Conservation (phyloP, 2,329 filamentous ascomycete genomes). For the Exophiala dermatitidis region DNA sequence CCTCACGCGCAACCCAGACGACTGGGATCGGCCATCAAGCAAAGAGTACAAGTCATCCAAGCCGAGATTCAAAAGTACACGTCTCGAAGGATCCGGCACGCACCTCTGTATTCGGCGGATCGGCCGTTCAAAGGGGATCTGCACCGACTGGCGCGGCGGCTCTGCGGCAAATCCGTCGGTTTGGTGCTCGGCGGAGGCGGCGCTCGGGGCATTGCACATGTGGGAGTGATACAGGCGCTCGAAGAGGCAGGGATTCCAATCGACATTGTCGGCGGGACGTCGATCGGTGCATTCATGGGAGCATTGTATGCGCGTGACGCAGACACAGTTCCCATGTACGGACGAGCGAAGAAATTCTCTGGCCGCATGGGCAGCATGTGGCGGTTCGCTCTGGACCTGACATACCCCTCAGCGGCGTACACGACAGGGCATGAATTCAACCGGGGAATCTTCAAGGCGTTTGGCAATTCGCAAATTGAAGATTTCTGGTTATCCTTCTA, state of each 20-base stretch:
- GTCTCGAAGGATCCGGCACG: conserved; percentile 80
- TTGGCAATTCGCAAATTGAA: conserved; percentile 93
- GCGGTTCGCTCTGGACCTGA: conserved; percentile 94
- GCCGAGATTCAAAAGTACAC: conserved; percentile 98
- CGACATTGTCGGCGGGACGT: conserved; percentile 90
- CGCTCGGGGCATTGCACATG: conserved; percentile 81
- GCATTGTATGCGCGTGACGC: conserved; percentile 93
- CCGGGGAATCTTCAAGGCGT: conserved; percentile 95
- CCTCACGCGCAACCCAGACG: conserved; percentile 63
- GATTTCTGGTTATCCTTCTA: conserved; percentile 99
- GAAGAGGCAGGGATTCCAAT: conserved; percentile 96
- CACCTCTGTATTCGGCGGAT: conserved; percentile 81
- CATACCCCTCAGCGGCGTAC: conserved; percentile 92
- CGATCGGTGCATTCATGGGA: conserved; percentile 91
- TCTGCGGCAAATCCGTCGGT: conserved; percentile 91
- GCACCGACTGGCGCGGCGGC: conserved; percentile 76
- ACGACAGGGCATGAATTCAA: conserved; percentile 99
- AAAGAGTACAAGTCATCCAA: conserved; percentile 87
- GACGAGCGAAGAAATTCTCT: conserved; percentile 91
- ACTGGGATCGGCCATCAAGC: conserved; percentile 78
- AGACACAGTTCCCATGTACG: conserved; percentile 94
- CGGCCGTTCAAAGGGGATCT: conserved; percentile 95
- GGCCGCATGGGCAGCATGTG: conserved; percentile 99
- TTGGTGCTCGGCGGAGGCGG: conserved; percentile 91
- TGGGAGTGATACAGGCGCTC: conserved; percentile 88